These are phyloP conservation scores for Corylus americana DNA, from an alignment of 306 rosid species.

Conservation along the genomic window DNA sequence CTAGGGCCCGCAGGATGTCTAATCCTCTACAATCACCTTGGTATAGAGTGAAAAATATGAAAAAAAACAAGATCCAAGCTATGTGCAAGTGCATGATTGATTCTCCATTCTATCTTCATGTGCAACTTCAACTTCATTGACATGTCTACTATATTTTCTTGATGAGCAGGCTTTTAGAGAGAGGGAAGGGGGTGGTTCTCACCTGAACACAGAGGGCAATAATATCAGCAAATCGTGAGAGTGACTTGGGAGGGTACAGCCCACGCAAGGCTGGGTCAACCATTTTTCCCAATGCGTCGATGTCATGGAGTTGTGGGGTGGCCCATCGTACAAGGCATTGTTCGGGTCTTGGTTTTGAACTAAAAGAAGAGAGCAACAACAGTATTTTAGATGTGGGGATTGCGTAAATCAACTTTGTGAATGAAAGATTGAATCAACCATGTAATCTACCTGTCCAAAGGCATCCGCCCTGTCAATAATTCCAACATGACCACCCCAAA, in stretches of 20 bases:
- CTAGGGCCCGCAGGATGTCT: neutral
- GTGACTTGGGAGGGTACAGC: constrained; percentile 82
- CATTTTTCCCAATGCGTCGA: constrained; percentile 60
- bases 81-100: neutral
- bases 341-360: constrained; percentile 59
- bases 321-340: constrained; percentile 86
- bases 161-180: neutral
- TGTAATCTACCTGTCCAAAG: constrained; percentile 63
- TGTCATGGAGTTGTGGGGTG: constrained; percentile 75
- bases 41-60: neutral
- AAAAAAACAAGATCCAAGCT: neutral
- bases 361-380: constrained; percentile 19
- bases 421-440: neutral
- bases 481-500: constrained; percentile 93
- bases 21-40: neutral
- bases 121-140: neutral
- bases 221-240: constrained; percentile 76
- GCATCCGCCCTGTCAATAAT: constrained; percentile 80
- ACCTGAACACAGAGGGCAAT: constrained; percentile 84
- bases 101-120: neutral
- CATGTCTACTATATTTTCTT: neutral
- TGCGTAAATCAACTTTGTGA: neutral
- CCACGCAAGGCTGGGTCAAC: constrained; percentile 87
- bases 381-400: constrained; percentile 14
- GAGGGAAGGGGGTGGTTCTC: neutral